Percentiles rank a stretch among this genome's conserved stretches.
Evolutionary conservation across 257 asterid genomes (phyloP).

Genomic region (Solanum tarapatanum): DNA sequence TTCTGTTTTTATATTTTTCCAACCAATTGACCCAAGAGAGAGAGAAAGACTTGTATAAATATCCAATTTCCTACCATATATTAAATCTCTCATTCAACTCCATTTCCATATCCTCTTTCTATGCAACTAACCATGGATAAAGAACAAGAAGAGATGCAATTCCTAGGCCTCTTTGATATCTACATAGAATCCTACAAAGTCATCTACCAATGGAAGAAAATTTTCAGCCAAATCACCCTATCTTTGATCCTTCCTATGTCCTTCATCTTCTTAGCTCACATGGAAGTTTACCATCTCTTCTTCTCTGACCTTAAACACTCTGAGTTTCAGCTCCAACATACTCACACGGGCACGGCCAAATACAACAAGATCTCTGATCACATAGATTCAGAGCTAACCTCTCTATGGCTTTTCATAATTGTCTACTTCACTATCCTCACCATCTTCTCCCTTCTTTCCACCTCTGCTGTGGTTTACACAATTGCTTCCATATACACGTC

Average conservation of each 20-base stretch:
- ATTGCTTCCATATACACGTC: conserved; percentile 39
- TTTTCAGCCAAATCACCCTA: conserved; percentile 46
- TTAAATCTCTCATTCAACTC: neutral
- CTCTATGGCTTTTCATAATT: conserved; percentile 17
- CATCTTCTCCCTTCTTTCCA: conserved; percentile 49
- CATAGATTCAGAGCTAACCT: conserved; percentile 22
- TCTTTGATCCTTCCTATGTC: conserved; percentile 51
- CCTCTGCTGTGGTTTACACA: conserved; percentile 55
- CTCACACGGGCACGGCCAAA: conserved; percentile 4
- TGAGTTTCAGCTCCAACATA: neutral
- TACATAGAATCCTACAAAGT: conserved; percentile 40
- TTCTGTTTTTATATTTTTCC: neutral
- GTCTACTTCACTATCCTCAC: conserved; percentile 24
- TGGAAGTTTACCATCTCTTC: conserved; percentile 22
- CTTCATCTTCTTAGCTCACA: conserved; percentile 43
- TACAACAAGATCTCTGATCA: conserved; percentile 14
- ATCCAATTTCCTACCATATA: neutral
- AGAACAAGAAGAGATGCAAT: conserved; percentile 62
- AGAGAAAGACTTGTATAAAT: neutral
- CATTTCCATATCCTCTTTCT: neutral
- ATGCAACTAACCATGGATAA: conserved; percentile 28
- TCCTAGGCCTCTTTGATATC: conserved; percentile 41
- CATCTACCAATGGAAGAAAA: conserved; percentile 26
- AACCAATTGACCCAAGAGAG: neutral
- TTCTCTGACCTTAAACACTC: conserved; percentile 15